Evolutionary conservation across 1,139 yeast species (phyloP).

Genomic region (Sugiyamaella castrensis): DNA sequence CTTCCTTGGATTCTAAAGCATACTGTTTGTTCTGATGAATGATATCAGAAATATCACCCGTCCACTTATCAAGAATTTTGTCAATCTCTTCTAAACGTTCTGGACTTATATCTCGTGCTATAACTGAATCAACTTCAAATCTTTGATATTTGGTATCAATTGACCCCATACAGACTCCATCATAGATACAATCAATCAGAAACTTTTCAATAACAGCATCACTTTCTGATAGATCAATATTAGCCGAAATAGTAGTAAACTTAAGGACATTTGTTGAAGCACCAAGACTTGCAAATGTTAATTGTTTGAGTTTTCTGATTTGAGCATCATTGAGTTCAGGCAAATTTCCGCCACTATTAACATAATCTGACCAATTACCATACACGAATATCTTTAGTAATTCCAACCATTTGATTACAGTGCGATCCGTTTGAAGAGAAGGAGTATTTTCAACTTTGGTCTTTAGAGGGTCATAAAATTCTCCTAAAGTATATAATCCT

Average conservation of each 20-base stretch:
- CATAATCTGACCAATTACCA: conserved; percentile 25
- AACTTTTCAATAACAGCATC: conserved; percentile 24
- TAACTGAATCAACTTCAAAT: conserved; percentile 24
- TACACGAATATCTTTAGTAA: conserved; percentile 25
- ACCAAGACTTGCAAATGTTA: conserved; percentile 24
- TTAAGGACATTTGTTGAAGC: conserved; percentile 17
- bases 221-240: conserved; percentile 15
- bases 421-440: conserved; percentile 6
- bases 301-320: conserved; percentile 23
- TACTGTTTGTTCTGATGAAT: not conserved
- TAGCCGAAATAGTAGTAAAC: conserved; percentile 17
- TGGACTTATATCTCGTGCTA: conserved; percentile 25
- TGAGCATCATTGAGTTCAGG: conserved; percentile 18
- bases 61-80: conserved; percentile 12
- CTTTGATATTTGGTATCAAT: conserved; percentile 26
- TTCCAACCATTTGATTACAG: conserved; percentile 16
- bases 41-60: not conserved
- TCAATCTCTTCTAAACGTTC: conserved; percentile 22
- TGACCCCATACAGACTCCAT: conserved; percentile 27
- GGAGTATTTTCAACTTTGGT: conserved; percentile 9
- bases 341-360: not conserved
- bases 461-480: conserved; percentile 23
- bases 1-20: conserved; percentile 1
- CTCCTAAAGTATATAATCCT: conserved; percentile 25
- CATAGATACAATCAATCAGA: conserved; percentile 28